These are phyloP conservation scores for Hymenotorrendiella dingleyae DNA, from an alignment of 2,329 filamentous ascomycete genomes.

Conservation along the genomic window DNA sequence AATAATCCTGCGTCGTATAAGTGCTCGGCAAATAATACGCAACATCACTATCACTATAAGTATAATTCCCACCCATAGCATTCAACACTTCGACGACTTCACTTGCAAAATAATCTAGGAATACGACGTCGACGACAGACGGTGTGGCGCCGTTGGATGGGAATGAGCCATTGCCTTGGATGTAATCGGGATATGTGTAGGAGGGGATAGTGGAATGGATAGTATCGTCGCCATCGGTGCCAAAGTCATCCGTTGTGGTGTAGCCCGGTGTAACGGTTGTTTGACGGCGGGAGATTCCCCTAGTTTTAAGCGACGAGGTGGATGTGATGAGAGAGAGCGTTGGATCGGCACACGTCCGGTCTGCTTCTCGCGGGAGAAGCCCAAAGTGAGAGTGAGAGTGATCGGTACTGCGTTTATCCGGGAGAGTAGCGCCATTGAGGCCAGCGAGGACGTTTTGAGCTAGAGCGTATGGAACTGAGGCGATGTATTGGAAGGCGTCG, in stretches of 20 bases:
- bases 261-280: conserved; percentile 57
- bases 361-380: conserved; percentile 17
- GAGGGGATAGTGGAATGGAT: conserved; percentile 68
- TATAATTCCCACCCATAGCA: conserved; percentile 21
- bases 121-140: conserved; percentile 76
- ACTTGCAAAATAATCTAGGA: conserved; percentile 80
- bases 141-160: conserved; percentile 45
- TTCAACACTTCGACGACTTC: conserved; percentile 72
- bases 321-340: conserved; percentile 15
- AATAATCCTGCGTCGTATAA: conserved; percentile 29
- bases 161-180: conserved; percentile 64
- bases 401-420: conserved; percentile 16
- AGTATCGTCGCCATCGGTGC: conserved; percentile 81
- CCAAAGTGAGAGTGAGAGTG: conserved; percentile 7
- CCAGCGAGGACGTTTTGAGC: conserved; percentile 61
- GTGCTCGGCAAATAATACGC: conserved; percentile 26
- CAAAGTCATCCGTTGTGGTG: conserved; percentile 79
- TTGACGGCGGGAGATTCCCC: conserved; percentile 26
- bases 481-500: conserved; percentile 68
- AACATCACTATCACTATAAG: conserved; percentile 28
- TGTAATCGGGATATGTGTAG: conserved; percentile 74
- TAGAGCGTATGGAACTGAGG: conserved; percentile 70
- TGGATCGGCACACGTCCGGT: conserved; percentile 30
- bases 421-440: conserved; percentile 44
- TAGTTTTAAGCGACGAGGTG: conserved; percentile 15